A percentile compares a stretch with the other conserved stretches of the same genome.
phyloP scores from a whole-genome alignment of 495 filamentous ascomycete genomes.

The Xylaria telfairii region DNA sequence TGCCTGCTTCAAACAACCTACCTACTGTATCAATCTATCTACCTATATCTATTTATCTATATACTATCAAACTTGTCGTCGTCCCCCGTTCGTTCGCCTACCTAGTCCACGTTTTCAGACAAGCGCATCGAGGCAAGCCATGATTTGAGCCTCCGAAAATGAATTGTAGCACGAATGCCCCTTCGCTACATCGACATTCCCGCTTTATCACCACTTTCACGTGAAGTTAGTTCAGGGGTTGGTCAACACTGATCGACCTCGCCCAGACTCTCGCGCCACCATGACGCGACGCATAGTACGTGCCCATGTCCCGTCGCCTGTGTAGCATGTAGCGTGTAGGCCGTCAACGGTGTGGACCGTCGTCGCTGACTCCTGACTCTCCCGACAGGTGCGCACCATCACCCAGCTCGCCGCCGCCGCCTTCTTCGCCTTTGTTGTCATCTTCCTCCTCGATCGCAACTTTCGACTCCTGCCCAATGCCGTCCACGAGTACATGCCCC shows the following conservation, averaged over 20 bases:
- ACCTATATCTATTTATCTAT: not conserved
- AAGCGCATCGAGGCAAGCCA: constrained; percentile 6
- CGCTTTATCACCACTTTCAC: constrained; percentile 8
- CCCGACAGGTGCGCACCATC: constrained; percentile 74
- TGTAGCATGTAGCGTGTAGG: not conserved
- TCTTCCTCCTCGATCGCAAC: constrained; percentile 80
- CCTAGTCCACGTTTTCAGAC: not conserved
- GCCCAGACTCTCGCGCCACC: constrained; percentile 33
- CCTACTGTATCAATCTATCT: too few species aligned
- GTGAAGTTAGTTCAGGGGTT: constrained; percentile 24
- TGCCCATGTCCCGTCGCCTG: constrained; percentile 11
- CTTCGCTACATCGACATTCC: constrained; percentile 20
- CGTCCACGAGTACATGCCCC: constrained; percentile 81
- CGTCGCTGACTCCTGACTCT: not conserved
- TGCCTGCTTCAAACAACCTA: not conserved
- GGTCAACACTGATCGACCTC: constrained; percentile 27
- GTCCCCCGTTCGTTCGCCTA: not conserved
- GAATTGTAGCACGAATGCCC: constrained; percentile 22
- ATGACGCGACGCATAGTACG: constrained; percentile 58
- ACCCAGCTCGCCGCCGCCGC: constrained; percentile 76
- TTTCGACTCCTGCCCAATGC: constrained; percentile 82
- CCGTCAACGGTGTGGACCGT: not conserved
- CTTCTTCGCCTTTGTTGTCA: constrained; percentile 67
- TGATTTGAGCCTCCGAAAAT: constrained; percentile 25
- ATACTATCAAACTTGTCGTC: not conserved